Evolutionary conservation across 768 basidiomycete genomes (phyloP).

Genomic region (Artomyces pyxidatus): DNA sequence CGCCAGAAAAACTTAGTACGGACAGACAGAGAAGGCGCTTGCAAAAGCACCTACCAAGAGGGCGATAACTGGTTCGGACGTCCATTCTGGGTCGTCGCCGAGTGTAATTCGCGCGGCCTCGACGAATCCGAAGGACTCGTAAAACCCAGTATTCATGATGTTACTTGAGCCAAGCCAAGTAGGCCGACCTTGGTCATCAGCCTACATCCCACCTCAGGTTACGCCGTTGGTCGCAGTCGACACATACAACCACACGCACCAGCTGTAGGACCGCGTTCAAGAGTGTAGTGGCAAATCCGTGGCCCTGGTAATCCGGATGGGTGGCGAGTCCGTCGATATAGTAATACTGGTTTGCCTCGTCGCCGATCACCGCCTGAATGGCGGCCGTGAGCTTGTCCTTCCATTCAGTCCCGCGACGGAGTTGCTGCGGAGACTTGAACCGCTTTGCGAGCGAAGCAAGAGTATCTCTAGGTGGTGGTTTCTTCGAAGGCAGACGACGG

Average conservation of each 20-base stretch:
- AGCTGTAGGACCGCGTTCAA: not conserved
- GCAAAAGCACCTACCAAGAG: not conserved
- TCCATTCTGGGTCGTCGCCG: not conserved
- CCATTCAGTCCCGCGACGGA: not conserved
- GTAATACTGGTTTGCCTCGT: not conserved
- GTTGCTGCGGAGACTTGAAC: not conserved
- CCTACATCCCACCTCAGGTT: not conserved
- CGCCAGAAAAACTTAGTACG: not conserved
- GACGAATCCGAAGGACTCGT: not conserved
- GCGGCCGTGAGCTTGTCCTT: not conserved
- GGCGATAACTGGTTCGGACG: not conserved
- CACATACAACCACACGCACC: not conserved
- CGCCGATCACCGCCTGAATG: not conserved
- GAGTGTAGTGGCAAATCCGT: not conserved
- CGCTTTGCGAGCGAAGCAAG: not conserved
- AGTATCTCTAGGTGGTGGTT: not conserved
- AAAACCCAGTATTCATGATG: not conserved
- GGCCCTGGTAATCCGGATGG: not conserved
- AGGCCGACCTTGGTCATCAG: not conserved
- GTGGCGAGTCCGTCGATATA: not conserved
- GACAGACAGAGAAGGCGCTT: not conserved
- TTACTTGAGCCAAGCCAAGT: not conserved
- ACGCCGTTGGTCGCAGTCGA: too few species aligned
- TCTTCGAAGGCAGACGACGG: not conserved
- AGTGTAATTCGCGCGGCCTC: not conserved